phyloP scores from a whole-genome alignment of 2,329 filamentous ascomycete genomes.

The Apiospora phragmitis region DNA sequence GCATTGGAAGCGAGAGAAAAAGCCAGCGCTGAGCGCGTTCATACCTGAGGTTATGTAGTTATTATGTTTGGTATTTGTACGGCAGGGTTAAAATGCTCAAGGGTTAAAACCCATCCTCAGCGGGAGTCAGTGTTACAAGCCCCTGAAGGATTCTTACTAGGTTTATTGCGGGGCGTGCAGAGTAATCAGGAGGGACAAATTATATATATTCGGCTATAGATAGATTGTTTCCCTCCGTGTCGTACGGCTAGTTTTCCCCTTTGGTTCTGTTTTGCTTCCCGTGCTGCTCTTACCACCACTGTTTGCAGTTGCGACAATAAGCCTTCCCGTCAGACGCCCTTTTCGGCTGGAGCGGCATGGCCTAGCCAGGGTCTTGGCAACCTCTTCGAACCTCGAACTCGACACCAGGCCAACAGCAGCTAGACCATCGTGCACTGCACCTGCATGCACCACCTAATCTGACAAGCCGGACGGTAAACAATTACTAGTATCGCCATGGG shows the following conservation, averaged over 20 bases:
- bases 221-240: background rate
- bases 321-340: background rate
- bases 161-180: background rate
- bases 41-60: background rate
- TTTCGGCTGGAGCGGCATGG: constrained; percentile 2
- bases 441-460: background rate
- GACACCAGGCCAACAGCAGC: background rate
- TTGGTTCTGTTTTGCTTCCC: constrained; percentile 1
- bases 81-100: background rate
- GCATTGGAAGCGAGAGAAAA: background rate
- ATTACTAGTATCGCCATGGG: background rate
- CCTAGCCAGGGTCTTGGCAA: background rate
- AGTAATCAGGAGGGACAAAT: background rate
- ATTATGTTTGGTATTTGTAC: background rate
- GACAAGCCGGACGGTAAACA: background rate
- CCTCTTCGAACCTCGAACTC: background rate
- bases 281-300: constrained; percentile 8
- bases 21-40: background rate
- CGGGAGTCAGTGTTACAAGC: background rate
- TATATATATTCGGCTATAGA: background rate
- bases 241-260: background rate
- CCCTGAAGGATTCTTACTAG: background rate
- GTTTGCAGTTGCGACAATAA: constrained; percentile 1
- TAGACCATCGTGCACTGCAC: background rate
- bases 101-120: background rate